These are phyloP conservation scores for Aspergillus puulaauensis DNA, from an alignment of 2,329 filamentous ascomycete genomes.

Conservation along the genomic window DNA sequence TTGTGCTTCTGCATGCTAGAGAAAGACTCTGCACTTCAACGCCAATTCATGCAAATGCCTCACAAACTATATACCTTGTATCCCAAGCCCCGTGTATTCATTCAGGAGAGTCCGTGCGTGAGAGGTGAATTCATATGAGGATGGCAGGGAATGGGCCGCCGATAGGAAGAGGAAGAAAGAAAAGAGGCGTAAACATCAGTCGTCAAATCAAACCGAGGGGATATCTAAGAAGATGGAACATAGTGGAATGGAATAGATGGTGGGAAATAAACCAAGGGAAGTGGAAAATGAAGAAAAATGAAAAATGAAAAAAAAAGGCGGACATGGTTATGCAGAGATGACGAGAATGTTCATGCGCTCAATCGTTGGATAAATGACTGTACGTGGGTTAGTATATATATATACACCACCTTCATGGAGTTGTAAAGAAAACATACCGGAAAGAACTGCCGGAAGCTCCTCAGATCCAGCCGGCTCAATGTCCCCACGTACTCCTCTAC, in stretches of 20 bases:
- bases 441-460: slow-evolving; percentile 50
- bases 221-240: slow-evolving; percentile 24
- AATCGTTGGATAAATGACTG: slow-evolving; percentile 47
- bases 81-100: slow-evolving; percentile 8
- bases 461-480: slow-evolving; percentile 44
- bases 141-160: not conserved
- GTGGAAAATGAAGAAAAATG: not conserved
- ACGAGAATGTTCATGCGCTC: slow-evolving; percentile 36
- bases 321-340: slow-evolving; percentile 15
- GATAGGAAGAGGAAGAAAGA: not conserved
- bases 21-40: slow-evolving; percentile 7
- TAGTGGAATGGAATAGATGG: slow-evolving; percentile 5
- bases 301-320: slow-evolving; percentile 5
- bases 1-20: not conserved
- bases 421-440: slow-evolving; percentile 33
- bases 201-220: slow-evolving; percentile 29
- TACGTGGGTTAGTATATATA: slow-evolving; percentile 4
- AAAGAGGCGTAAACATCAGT: slow-evolving; percentile 21
- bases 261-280: slow-evolving; percentile 10
- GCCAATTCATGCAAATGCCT: slow-evolving; percentile 14
- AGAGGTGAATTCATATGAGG: not conserved
- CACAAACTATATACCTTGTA: slow-evolving; percentile 24
- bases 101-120: slow-evolving; percentile 7
- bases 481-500: slow-evolving; percentile 49
- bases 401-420: not conserved